A percentile compares a stretch with the other conserved stretches of the same genome.
Evolutionary conservation across 2,329 filamentous ascomycete genomes (phyloP).

Genomic region (Coniochaeta prunicola): DNA sequence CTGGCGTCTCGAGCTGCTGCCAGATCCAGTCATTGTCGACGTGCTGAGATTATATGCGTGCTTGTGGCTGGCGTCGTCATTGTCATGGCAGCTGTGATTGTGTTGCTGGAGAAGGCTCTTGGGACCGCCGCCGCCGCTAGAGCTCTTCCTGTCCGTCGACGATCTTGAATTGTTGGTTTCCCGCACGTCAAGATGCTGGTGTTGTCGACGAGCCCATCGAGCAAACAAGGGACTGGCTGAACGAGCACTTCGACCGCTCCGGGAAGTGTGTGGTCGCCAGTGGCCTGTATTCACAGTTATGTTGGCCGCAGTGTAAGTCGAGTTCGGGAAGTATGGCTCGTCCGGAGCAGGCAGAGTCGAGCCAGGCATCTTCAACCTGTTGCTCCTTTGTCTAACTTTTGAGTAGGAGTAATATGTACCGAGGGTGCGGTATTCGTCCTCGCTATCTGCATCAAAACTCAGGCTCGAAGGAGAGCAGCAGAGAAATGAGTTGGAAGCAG

Average conservation of each 20-base stretch:
- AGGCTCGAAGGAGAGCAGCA: neutral
- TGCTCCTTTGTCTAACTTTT: neutral
- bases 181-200: slow-evolving; percentile 7
- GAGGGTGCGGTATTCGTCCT: neutral
- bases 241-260: slow-evolving; percentile 9
- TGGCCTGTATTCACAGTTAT: slow-evolving; percentile 2
- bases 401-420: neutral
- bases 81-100: slow-evolving; percentile 8
- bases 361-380: slow-evolving; percentile 11
- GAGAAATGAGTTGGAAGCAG: neutral
- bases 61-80: slow-evolving; percentile 5
- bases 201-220: slow-evolving; percentile 14
- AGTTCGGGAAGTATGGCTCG: slow-evolving; percentile 5
- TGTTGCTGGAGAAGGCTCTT: slow-evolving; percentile 2
- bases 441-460: neutral
- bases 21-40: slow-evolving; percentile 10
- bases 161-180: slow-evolving; percentile 2
- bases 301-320: slow-evolving; percentile 4
- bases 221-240: slow-evolving; percentile 14
- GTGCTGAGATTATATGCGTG: slow-evolving; percentile 6
- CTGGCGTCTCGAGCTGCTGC: slow-evolving; percentile 14
- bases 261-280: slow-evolving; percentile 10
- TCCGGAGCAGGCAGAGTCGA: slow-evolving; percentile 8
- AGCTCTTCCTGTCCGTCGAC: slow-evolving; percentile 10
- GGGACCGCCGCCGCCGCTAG: slow-evolving; percentile 6